Conservation (phyloP, 345 rosid species). For the Eucalyptus leucophloia region DNA sequence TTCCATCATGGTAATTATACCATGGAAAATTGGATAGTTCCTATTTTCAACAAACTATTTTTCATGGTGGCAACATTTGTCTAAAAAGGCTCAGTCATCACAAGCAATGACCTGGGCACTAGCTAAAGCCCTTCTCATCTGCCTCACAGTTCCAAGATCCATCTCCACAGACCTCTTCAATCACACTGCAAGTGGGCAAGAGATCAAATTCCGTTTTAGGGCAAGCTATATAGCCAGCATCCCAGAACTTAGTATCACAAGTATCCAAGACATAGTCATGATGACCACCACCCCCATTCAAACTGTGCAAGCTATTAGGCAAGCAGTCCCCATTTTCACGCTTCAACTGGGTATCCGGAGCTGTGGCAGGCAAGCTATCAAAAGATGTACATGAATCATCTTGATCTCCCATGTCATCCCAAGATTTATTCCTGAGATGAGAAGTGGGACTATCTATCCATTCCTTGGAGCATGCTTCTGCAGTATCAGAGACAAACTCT, state of each 20-base stretch:
- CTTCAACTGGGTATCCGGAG: neutral
- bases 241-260: conserved; percentile 29
- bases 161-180: conserved; percentile 47
- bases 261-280: conserved; percentile 14
- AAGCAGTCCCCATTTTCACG: neutral
- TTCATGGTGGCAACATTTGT: neutral
- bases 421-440: neutral
- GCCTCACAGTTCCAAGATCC: conserved; percentile 17
- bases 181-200: conserved; percentile 37
- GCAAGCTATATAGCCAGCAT: conserved; percentile 10
- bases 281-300: conserved; percentile 1
- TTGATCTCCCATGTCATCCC: neutral
- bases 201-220: conserved; percentile 15
- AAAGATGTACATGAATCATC: conserved; percentile 29
- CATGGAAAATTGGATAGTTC: neutral
- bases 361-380: neutral
- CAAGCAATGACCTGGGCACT: neutral
- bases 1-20: neutral
- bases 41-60: neutral
- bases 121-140: neutral
- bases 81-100: neutral
- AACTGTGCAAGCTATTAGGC: neutral
- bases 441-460: neutral
- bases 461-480: neutral
- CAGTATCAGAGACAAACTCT: neutral